These are phyloP conservation scores for Biscogniauxia mediterranea DNA, from an alignment of 2,329 filamentous ascomycete genomes.

Conservation along the genomic window DNA sequence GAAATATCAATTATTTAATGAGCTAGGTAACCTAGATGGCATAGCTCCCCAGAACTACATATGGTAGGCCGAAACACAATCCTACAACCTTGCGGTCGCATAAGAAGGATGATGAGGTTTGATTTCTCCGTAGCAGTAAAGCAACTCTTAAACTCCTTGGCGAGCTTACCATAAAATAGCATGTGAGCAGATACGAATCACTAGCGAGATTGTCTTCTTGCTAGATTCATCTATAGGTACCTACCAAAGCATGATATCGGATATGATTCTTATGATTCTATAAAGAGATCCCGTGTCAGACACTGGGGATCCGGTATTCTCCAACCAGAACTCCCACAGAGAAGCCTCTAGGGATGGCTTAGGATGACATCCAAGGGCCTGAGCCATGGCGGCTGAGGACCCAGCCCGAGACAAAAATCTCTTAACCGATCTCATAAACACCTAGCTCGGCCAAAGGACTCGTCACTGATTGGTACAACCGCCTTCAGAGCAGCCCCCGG, in stretches of 20 bases:
- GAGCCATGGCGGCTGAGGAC: not conserved
- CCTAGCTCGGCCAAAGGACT: not conserved
- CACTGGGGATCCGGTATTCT: not conserved
- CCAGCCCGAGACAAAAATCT: too few species aligned
- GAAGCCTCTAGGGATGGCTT: not conserved
- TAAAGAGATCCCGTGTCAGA: not conserved
- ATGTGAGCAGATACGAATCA: not conserved
- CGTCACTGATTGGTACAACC: not conserved
- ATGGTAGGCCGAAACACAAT: not conserved
- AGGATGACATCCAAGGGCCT: not conserved
- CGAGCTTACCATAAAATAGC: not conserved
- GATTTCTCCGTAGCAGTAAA: not conserved
- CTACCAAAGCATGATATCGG: too few species aligned
- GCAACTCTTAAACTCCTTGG: not conserved
- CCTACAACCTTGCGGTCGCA: not conserved
- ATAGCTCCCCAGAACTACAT: not conserved
- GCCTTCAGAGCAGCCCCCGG: not conserved
- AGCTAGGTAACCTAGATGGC: not conserved
- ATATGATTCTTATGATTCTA: too few species aligned
- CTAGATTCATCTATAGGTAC: too few species aligned
- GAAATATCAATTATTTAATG: not conserved
- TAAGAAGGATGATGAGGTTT: not conserved
- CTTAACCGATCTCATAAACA: too few species aligned
- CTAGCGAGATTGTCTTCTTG: not conserved
- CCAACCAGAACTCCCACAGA: not conserved